phyloP scores from a whole-genome alignment of 345 rosid species.

The Murraya koenigii region DNA sequence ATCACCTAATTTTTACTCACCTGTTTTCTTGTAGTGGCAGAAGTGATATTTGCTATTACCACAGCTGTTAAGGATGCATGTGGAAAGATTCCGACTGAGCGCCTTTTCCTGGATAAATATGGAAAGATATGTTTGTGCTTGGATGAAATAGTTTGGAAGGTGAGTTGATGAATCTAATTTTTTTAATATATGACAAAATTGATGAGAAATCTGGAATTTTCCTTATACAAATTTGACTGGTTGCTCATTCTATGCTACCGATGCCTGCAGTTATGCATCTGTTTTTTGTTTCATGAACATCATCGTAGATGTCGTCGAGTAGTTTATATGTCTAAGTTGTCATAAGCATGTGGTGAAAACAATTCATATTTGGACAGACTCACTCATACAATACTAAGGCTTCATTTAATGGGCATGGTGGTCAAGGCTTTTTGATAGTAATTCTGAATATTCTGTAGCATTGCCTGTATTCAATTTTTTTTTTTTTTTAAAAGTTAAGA shows the following conservation, averaged over 20 bases:
- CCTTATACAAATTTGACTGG: neutral
- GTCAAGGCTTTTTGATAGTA: neutral
- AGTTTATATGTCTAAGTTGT: neutral
- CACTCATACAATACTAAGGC: neutral
- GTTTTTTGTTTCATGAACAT: neutral
- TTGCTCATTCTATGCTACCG: neutral
- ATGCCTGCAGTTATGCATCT: neutral
- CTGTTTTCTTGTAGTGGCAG: conserved; percentile 56
- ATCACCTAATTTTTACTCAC: neutral
- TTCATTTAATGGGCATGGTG: neutral
- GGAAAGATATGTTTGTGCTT: conserved; percentile 91
- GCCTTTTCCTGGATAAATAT: conserved; percentile 90
- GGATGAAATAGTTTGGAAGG: conserved; percentile 97
- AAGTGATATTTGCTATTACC: conserved; percentile 82
- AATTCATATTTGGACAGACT: neutral
- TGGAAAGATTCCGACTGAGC: conserved; percentile 92
- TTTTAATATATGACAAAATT: neutral
- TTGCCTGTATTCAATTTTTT: neutral
- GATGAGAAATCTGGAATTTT: neutral
- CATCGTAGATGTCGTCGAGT: neutral
- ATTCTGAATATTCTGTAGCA: neutral
- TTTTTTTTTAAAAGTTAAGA: neutral
- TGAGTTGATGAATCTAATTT: conserved; percentile 20
- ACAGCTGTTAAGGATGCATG: conserved; percentile 87
- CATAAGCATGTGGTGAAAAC: neutral